Percentiles rank a stretch among this genome's conserved stretches.
These are phyloP conservation scores for Chrysoporthe cubensis DNA, from an alignment of 2,329 filamentous ascomycete species.

Conservation along the genomic window DNA sequence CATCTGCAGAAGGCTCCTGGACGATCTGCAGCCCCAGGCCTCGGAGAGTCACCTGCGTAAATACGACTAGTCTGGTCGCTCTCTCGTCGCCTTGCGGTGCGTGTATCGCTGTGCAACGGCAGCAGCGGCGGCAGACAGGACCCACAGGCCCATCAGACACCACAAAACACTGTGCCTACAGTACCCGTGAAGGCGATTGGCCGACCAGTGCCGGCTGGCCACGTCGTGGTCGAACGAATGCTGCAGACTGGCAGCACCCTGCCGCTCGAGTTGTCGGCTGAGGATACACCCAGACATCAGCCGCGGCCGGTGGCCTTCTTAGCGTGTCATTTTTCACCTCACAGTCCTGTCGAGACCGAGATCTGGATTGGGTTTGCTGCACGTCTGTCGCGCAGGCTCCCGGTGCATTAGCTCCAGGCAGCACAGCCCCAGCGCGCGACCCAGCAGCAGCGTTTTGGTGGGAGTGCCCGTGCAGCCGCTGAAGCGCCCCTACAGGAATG, in stretches of 20 bases:
- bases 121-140: background rate
- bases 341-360: background rate
- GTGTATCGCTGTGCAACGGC: background rate
- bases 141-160: slow-evolving; percentile 5
- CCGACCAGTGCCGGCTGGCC: slow-evolving; percentile 14
- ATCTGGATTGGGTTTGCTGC: background rate
- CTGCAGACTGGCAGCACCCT: background rate
- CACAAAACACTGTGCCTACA: background rate
- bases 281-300: background rate
- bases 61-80: background rate
- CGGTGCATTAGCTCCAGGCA: slow-evolving; percentile 7
- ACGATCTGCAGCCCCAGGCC: background rate
- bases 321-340: slow-evolving; percentile 1
- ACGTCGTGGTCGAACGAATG: slow-evolving; percentile 2
- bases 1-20: slow-evolving; percentile 5
- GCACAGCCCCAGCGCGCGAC: background rate
- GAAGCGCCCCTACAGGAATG: background rate
- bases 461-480: background rate
- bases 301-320: background rate
- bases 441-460: background rate
- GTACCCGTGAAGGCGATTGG: slow-evolving; percentile 3
- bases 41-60: background rate
- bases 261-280: background rate
- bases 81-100: background rate
- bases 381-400: background rate